Percentiles rank a stretch among this genome's conserved stretches.
These are phyloP conservation scores for Aspergillus brunneoviolaceus DNA, from an alignment of 2,329 filamentous ascomycete genomes.

Conservation along the genomic window DNA sequence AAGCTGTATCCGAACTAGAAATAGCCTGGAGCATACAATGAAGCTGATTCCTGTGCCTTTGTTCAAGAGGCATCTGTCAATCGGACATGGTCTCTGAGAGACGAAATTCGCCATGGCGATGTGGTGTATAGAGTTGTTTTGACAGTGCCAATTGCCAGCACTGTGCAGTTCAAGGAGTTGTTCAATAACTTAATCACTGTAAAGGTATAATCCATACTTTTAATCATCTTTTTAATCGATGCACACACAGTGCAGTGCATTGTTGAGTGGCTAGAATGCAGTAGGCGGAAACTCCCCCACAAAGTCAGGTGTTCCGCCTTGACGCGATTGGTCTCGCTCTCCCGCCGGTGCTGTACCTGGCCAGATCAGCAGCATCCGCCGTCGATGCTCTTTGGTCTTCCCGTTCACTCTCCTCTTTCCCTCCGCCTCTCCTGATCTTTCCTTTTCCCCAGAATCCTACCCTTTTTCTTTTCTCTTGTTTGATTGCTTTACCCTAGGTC, in stretches of 20 bases:
- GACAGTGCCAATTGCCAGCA: too few relatives aligned
- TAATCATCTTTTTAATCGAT: background rate
- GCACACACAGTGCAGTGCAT: background rate
- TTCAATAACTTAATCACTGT: too few relatives aligned
- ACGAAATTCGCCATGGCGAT: too few relatives aligned
- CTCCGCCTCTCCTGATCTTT: conserved; percentile 3
- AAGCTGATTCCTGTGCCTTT: background rate
- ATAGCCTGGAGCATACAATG: background rate
- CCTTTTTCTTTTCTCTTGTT: conserved; percentile 9
- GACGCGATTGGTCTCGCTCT: conserved; percentile 4
- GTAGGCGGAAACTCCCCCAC: conserved; percentile 14
- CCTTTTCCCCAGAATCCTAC: conserved; percentile 10
- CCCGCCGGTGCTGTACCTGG: conserved; percentile 6
- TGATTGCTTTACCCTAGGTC: conserved; percentile 4
- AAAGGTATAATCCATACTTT: too few relatives aligned
- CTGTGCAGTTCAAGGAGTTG: too few relatives aligned
- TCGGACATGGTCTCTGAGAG: too few relatives aligned
- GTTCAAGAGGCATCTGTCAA: too few relatives aligned
- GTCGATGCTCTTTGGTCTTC: conserved; percentile 31
- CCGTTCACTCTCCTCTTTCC: conserved; percentile 10
- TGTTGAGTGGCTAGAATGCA: conserved; percentile 5
- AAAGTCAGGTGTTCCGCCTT: conserved; percentile 32
- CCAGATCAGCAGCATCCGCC: conserved; percentile 23
- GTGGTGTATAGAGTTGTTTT: too few relatives aligned
- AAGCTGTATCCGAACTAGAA: too few relatives aligned